Conservation (phyloP, 2,329 filamentous ascomycete species). For the Monosporascus sp. region DNA sequence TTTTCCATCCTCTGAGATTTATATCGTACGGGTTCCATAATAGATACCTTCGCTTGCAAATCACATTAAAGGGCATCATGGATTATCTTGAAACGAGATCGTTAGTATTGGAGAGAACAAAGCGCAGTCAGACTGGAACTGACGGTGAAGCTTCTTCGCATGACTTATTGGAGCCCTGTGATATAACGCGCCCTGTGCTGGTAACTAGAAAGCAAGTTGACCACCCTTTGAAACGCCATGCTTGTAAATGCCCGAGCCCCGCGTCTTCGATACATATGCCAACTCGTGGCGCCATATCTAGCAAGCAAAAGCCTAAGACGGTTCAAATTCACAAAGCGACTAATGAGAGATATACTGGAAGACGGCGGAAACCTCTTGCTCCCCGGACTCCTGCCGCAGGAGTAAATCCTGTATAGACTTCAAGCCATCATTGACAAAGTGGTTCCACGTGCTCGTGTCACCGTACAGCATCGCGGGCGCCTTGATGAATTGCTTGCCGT, state of each 20-base stretch:
- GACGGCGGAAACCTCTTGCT: conserved; percentile 81
- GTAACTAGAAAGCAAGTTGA: too few relatives aligned
- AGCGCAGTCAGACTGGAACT: too few relatives aligned
- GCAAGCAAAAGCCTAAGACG: background rate
- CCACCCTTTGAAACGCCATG: background rate
- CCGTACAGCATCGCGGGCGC: conserved; percentile 94
- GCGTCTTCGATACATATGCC: background rate
- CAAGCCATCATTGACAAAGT: conserved; percentile 80
- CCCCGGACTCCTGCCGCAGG: conserved; percentile 75
- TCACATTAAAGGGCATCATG: too few relatives aligned
- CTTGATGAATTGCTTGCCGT: conserved; percentile 83
- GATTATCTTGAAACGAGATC: too few relatives aligned
- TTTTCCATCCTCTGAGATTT: too few relatives aligned
- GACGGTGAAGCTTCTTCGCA: too few relatives aligned
- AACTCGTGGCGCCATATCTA: background rate
- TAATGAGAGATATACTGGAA: conserved; percentile 97
- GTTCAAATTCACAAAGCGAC: background rate
- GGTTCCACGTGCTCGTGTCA: conserved; percentile 99
- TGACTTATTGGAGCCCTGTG: too few relatives aligned
- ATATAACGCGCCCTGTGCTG: too few relatives aligned
- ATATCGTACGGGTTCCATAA: too few relatives aligned
- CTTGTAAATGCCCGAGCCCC: background rate
- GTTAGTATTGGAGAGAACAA: too few relatives aligned
- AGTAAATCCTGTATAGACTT: conserved; percentile 85
- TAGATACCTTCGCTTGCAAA: too few relatives aligned